These are phyloP conservation scores for Scorias spongiosa DNA, from an alignment of 2,329 filamentous ascomycete species.

Conservation along the genomic window DNA sequence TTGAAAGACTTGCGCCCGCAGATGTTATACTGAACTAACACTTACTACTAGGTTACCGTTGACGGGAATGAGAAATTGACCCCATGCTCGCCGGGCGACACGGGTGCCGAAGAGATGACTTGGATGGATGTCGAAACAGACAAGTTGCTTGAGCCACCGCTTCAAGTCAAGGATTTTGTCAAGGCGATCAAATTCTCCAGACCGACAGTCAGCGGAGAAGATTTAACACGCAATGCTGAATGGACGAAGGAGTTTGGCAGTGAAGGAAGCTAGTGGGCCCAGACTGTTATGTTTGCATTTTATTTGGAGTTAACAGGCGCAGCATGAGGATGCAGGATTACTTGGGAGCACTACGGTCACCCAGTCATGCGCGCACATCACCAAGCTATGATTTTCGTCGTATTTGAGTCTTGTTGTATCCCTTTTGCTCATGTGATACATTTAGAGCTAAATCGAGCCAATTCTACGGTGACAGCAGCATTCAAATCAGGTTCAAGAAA, in stretches of 20 bases:
- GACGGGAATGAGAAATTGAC: slow-evolving; percentile 57
- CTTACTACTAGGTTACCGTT: slow-evolving; percentile 44
- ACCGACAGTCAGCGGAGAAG: slow-evolving; percentile 79
- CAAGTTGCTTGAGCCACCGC: slow-evolving; percentile 67
- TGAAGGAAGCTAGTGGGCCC: slow-evolving; percentile 41
- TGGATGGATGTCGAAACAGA: slow-evolving; percentile 82
- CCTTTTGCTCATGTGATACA: too few relatives aligned
- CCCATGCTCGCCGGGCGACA: slow-evolving; percentile 85
- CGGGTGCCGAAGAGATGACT: slow-evolving; percentile 77
- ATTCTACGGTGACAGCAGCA: too few relatives aligned
- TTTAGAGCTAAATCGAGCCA: too few relatives aligned
- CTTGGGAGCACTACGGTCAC: too few relatives aligned
- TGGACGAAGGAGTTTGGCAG: slow-evolving; percentile 97
- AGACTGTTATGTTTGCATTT: too few relatives aligned
- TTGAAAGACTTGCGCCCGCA: slow-evolving; percentile 1
- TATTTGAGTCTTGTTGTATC: too few relatives aligned
- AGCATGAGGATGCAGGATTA: too few relatives aligned
- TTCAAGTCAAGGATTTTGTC: slow-evolving; percentile 82
- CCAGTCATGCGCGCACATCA: too few relatives aligned
- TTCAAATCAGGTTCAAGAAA: too few relatives aligned
- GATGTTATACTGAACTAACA: slow-evolving; percentile 1
- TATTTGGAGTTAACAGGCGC: too few relatives aligned
- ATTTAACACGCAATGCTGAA: slow-evolving; percentile 69
- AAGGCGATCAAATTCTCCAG: slow-evolving; percentile 77
- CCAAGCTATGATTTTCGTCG: too few relatives aligned